These are phyloP conservation scores for Cystobasidiaceae sp. DNA, from an alignment of 1,284 basidiomycete species.

Conservation along the genomic window DNA sequence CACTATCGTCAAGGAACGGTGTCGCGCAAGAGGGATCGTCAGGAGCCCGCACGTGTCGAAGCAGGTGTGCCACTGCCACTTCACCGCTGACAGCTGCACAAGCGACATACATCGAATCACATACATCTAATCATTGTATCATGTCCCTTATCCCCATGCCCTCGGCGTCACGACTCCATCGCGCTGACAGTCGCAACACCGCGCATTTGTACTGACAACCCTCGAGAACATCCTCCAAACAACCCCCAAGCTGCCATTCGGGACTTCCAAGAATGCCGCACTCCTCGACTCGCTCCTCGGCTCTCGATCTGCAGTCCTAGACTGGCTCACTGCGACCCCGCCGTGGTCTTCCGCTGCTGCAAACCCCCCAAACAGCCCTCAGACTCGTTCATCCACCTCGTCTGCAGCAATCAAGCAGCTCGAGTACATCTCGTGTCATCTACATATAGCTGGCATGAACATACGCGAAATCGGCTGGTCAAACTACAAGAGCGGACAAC, in stretches of 20 bases:
- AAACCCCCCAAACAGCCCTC: no score
- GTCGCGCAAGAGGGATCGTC: conserved; percentile 22
- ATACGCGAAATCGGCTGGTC: neutral
- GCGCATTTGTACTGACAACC: neutral
- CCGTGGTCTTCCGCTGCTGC: no score
- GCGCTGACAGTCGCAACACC: conserved; percentile 1
- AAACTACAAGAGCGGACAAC: conserved; percentile 1
- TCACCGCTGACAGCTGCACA: neutral
- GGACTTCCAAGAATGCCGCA: conserved; percentile 15
- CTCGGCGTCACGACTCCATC: no score
- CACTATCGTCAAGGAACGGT: conserved; percentile 10
- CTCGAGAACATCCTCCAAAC: neutral
- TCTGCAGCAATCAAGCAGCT: neutral
- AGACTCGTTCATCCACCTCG: no score
- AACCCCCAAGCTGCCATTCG: neutral
- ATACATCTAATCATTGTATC: neutral
- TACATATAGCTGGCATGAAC: conserved; percentile 7
- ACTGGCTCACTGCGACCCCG: conserved; percentile 13
- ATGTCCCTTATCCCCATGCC: neutral
- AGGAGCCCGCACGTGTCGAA: conserved; percentile 10
- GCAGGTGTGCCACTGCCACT: no score
- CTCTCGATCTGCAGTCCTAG: neutral
- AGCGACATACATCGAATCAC: neutral
- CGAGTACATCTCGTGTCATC: neutral
- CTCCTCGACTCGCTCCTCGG: neutral